Evolutionary conservation across 2,329 filamentous ascomycete species (phyloP), one percentile per base, ranked within the genome.

Genomic region (Fusarium oligoseptatum): DNA sequence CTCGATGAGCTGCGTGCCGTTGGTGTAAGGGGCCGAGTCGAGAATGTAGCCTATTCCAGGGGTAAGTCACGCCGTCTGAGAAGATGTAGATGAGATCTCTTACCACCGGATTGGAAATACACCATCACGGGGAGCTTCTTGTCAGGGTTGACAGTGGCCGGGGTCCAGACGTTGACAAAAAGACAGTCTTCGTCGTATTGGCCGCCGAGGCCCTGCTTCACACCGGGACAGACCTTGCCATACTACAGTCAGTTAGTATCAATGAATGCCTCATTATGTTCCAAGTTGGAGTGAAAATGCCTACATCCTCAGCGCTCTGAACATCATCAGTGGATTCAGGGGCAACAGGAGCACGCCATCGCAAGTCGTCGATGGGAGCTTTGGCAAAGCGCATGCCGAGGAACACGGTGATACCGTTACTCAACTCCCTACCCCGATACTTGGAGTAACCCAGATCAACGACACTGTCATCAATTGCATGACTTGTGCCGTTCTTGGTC

Each of bases 361-460:
- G 84, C 37, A 89, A 80, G 43, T 88, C 81, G 2, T 84, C 86
- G 0, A 86, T 66, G 6, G 89, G 88, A n/a, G 88, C 82, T 15
- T 84, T 82, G 12, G 89, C 89, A 77, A 86, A 91, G 50, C 88
- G 86, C 79, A 87, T 81, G 14, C 87, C 87, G 4, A 87, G 80
- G 75, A 84, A 89, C 74, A 86, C 81, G 60, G 82, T 83, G 34
- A 88, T 81, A n/a, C 82, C 83, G 32, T 78, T 82, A 27, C 77
- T 71, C 5, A 86, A 80, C 3, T 79, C 73, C 4, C 78, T 77
- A 32, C 87, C 87, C 27, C 82, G 80, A 65, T 88, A 88, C 29
- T 77, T 77, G n/a, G 85, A 82, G 68, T 88, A 88, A 32, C 82
- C 83, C 24, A 88, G 81, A 70, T 87, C 82, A 56, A 85, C 78